Conservation (phyloP, 1,284 basidiomycete species). For the Rhodotorula sp. region DNA sequence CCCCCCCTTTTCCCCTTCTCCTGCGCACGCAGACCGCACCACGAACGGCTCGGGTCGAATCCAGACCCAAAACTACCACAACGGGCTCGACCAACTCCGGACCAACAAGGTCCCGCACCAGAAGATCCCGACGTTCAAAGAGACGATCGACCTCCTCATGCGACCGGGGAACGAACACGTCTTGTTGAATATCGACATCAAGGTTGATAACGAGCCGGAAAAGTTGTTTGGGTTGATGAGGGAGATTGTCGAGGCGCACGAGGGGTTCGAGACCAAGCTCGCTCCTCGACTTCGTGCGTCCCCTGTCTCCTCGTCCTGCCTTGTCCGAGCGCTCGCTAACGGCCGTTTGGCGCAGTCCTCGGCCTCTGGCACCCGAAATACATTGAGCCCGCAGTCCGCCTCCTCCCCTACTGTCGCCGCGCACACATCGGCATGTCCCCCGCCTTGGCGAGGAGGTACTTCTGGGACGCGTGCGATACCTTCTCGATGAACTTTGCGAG, state of each 20-base stretch:
- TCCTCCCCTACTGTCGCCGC: slow-evolving; percentile 77
- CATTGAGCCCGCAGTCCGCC: slow-evolving; percentile 68
- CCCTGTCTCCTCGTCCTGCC: neutral
- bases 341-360: slow-evolving; percentile 16
- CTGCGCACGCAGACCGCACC: slow-evolving; percentile 53
- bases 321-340: neutral
- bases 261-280: slow-evolving; percentile 73
- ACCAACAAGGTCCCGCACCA: slow-evolving; percentile 73
- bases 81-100: slow-evolving; percentile 76
- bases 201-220: slow-evolving; percentile 86
- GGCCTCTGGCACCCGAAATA: slow-evolving; percentile 84
- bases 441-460: slow-evolving; percentile 72
- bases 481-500: slow-evolving; percentile 82
- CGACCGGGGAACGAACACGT: slow-evolving; percentile 73
- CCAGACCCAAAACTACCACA: slow-evolving; percentile 55
- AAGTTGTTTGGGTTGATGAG: slow-evolving; percentile 84
- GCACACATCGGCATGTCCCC: slow-evolving; percentile 76
- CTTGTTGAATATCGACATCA: slow-evolving; percentile 70
- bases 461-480: slow-evolving; percentile 83
- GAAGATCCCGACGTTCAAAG: slow-evolving; percentile 76
- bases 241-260: slow-evolving; percentile 65
- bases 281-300: slow-evolving; percentile 78
- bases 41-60: slow-evolving; percentile 59
- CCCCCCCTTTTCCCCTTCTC: slow-evolving; percentile 9
- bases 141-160: slow-evolving; percentile 80